Conservation (phyloP, 345 rosid species). For the Eutrema heterophyllum region DNA sequence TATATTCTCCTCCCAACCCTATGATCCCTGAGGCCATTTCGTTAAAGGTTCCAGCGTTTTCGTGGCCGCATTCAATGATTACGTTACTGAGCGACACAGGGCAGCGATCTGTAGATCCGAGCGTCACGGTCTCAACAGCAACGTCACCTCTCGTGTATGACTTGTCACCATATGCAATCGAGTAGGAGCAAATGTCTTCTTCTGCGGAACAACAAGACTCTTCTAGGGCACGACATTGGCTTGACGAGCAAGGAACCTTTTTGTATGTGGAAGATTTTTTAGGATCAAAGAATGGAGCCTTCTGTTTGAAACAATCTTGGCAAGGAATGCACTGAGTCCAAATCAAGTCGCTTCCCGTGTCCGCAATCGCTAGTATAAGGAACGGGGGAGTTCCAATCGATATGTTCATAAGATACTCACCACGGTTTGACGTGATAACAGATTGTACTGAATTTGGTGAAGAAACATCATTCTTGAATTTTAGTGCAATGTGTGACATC, state of each 20-base stretch:
- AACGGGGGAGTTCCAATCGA: conserved; percentile 28
- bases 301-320: conserved; percentile 26
- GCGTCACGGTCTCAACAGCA: conserved; percentile 12
- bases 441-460: not conserved
- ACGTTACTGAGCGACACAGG: not conserved
- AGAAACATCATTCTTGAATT: not conserved
- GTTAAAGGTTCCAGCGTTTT: not conserved
- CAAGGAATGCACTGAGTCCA: conserved; percentile 42
- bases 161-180: conserved; percentile 10
- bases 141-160: conserved; percentile 4
- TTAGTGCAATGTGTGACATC: not conserved
- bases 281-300: conserved; percentile 34
- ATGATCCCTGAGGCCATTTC: conserved; percentile 8
- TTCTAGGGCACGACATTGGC: not conserved
- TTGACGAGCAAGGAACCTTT: conserved; percentile 31
- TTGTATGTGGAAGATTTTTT: conserved; percentile 36
- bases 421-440: not conserved
- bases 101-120: conserved; percentile 4
- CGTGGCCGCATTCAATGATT: conserved; percentile 19
- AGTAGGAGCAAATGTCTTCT: not conserved
- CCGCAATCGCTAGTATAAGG: conserved; percentile 23
- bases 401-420: conserved; percentile 34
- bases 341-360: conserved; percentile 33
- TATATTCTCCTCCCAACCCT: conserved; percentile 27
- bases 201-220: not conserved